A percentile compares a stretch with the other conserved stretches of the same genome.
These are phyloP conservation scores for Agrostemma githago DNA, from an alignment of 148 eudicot species.

Conservation along the genomic window DNA sequence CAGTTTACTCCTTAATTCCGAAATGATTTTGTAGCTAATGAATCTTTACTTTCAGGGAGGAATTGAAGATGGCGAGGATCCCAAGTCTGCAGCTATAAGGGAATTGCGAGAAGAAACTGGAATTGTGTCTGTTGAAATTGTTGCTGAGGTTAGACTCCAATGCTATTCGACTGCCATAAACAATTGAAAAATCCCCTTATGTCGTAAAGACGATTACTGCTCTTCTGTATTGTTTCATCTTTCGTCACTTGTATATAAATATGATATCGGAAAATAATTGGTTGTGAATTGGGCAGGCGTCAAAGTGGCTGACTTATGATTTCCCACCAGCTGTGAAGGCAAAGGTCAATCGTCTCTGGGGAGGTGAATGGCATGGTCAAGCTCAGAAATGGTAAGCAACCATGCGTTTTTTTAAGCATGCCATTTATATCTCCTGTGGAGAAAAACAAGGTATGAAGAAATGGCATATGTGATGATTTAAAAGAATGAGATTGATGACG, in stretches of 20 bases:
- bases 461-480: too few relatives aligned
- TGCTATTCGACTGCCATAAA: background rate
- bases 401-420: background rate
- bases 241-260: background rate
- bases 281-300: constrained; percentile 49
- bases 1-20: background rate
- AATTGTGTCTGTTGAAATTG: constrained; percentile 65
- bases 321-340: constrained; percentile 96
- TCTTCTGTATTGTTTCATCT: background rate
- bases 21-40: background rate
- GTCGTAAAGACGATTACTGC: too few relatives aligned
- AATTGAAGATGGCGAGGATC: constrained; percentile 89
- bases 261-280: background rate
- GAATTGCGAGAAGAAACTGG: constrained; percentile 94
- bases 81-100: constrained; percentile 72
- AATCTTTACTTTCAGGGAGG: constrained; percentile 49
- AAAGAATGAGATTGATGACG: too few relatives aligned
- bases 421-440: background rate
- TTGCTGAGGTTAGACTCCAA: constrained; percentile 60
- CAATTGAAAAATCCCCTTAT: too few relatives aligned
- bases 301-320: constrained; percentile 87
- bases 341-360: constrained; percentile 94
- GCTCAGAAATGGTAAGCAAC: constrained; percentile 81
- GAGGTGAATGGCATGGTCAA: constrained; percentile 99
- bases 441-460: too few relatives aligned